Evolutionary conservation across 345 rosid genomes (phyloP).

Genomic region (Moricandia moricandioides): DNA sequence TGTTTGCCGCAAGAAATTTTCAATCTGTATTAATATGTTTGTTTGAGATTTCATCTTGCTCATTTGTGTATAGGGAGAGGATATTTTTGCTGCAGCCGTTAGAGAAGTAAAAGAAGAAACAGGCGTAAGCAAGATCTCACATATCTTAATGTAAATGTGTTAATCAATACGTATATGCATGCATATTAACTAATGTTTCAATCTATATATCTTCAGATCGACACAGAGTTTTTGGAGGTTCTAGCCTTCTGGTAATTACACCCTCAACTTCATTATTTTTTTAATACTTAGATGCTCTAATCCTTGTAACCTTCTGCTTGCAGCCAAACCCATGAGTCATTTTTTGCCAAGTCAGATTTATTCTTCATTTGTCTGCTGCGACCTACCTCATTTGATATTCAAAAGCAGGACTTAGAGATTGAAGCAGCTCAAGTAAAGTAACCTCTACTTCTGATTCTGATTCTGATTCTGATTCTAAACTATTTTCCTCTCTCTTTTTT

Average conservation of each 20-base stretch:
- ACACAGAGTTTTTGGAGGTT: slow-evolving; percentile 59
- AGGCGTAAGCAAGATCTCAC: slow-evolving; percentile 48
- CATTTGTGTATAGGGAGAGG: slow-evolving; percentile 60
- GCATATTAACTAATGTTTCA: not conserved
- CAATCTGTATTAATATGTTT: not conserved
- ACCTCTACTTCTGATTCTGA: not conserved
- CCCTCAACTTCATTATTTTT: not conserved
- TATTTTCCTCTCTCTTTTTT: not conserved
- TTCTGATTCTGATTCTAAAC: not conserved
- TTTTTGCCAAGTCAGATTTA: slow-evolving; percentile 65
- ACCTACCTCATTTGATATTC: slow-evolving; percentile 62
- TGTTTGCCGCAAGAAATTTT: not conserved
- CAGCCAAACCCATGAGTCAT: slow-evolving; percentile 64
- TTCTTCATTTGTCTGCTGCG: slow-evolving; percentile 69
- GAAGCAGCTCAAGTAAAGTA: slow-evolving; percentile 78
- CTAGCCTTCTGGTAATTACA: slow-evolving; percentile 62
- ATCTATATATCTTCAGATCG: slow-evolving; percentile 50
- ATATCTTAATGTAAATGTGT: not conserved
- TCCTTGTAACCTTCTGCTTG: not conserved
- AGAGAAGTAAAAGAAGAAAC: slow-evolving; percentile 95
- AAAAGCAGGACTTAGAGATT: slow-evolving; percentile 72
- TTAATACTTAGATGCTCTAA: not conserved
- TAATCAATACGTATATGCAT: not conserved
- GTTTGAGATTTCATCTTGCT: not conserved
- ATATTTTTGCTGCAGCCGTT: slow-evolving; percentile 51